Evolutionary conservation across 2,329 filamentous ascomycete genomes (phyloP), one percentile per base, ranked within the genome.

Genomic region (Aspergillus sp.): DNA sequence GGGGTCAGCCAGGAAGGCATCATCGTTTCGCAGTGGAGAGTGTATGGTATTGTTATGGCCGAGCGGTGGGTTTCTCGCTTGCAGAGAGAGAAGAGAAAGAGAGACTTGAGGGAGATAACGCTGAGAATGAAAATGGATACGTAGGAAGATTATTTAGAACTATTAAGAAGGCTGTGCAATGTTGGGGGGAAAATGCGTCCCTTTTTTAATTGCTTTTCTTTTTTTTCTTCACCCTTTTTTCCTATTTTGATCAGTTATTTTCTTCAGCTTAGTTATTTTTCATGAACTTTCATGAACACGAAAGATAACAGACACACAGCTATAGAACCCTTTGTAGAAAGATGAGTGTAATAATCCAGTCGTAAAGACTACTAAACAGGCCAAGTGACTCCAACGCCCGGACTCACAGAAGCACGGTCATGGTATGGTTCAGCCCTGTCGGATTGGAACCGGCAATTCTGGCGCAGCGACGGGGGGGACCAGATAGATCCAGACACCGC

Each of bases 401-500:
- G 25, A 30, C 47, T 19, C 47, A 15, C 32, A 13, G 12, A 50
- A 55, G 39, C 39, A 55, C 28, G 53, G 53, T 62, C 25, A 63
- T 55, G 39, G 52, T 59, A 65, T 55, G 38, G 64, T 67, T 67
- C 66, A 68, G 65, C 65, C 64, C 64, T 67, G 65, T 59, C 25
- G 62, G 50, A 53, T 58, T 63, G 49, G 36, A 57, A 61, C 58
- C 61, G 63, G 56, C 59, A 64, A 36, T 54, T 56, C 39, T 55
- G 52, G 41, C 38, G 23, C 52, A 41, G 52, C 39, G 52, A 43
- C 48, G 50, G 59, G 49, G 49, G 50, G 59, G 43, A 54, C 43
- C 36, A 36, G 49, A 62, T 57, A 36, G 59, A 59, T 48, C 61
- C 58, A 58, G 32, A 55, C 51, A 61, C 32, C 32, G 32, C 51